Evolutionary conservation across 306 rosid genomes (phyloP), one percentile per base, ranked within the genome.

Genomic region (Pueraria montana): DNA sequence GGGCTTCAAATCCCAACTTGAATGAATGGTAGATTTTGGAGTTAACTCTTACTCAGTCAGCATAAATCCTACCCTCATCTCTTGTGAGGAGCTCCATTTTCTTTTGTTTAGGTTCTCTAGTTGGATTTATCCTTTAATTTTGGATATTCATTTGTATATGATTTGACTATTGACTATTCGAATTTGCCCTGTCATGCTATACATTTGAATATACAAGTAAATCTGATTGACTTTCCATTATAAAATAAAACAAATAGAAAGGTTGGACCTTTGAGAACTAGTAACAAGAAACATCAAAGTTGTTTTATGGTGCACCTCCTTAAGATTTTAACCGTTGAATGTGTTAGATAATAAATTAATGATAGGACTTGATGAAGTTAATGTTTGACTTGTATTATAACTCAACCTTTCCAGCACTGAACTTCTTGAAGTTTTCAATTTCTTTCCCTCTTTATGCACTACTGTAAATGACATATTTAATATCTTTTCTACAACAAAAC

Each of bases 1-100:
- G 81, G 76, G 38, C 17, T 72, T 45, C 50, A 80, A 78, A 80
- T 84, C 26, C 97, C 94, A 61, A 93, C 98, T 34, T 93, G 83
- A 91, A 82, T 21, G 26, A 75, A 42, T 18, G 20, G 78, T 4
- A 32, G 74, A 65, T 43, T 63, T 24, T 67, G 65, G 84, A 63
- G 49, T 73, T n/a, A 66, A 70, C 8, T 69, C 30, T 40, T 21
- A 30, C 78, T 53, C 46, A 40, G 74, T 18, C 74, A 66, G 77
- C 68, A 26, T 21, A 18, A 43, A 50, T 48, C 18, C 21, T 1
- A 24, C 18, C 88, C 94, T 95, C 94, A 93, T 95, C 68, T 87
- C 98, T 93, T 80, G 88, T 87, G 96, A 91, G 99, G 86, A 88
- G 78, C 76, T 68, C 55, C 10, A 13, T 72, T 20, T 70, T 58